Evolutionary conservation across 139 green algal species (phyloP).

Genomic region (Limnomonas spitsbergensis): DNA sequence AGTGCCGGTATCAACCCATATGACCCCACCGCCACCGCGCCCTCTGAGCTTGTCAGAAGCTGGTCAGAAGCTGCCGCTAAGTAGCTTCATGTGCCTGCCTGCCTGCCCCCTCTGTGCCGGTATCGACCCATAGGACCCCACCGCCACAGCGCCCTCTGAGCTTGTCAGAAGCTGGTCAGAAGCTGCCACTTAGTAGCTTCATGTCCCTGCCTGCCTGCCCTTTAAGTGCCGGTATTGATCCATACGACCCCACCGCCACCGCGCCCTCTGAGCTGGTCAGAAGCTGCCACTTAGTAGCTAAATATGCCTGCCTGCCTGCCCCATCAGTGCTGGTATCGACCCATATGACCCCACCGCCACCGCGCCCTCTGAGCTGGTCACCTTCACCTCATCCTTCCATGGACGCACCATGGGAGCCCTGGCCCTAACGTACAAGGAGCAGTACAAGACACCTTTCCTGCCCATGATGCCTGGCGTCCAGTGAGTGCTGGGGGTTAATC

Average conservation of each 20-base stretch:
- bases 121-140: conserved; percentile 71
- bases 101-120: too few relatives aligned
- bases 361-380: conserved; percentile 85
- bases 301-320: background rate
- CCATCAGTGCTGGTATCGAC: conserved; percentile 59
- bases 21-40: conserved; percentile 48
- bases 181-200: too few relatives aligned
- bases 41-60: conserved; percentile 88
- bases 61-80: too few relatives aligned
- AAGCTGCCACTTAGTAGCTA: too few relatives aligned
- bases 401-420: conserved; percentile 96
- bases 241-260: conserved; percentile 55
- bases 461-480: conserved; percentile 83
- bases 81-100: too few relatives aligned
- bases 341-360: conserved; percentile 57
- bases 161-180: too few relatives aligned
- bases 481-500: conserved; percentile 4
- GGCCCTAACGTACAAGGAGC: conserved; percentile 92
- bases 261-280: conserved; percentile 80
- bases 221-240: conserved; percentile 61
- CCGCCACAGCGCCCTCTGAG: conserved; percentile 67
- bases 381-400: conserved; percentile 94
- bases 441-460: conserved; percentile 92
- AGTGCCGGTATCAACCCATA: conserved; percentile 83
- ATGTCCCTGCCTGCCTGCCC: background rate